Base-by-base conservation (phyloP, 139 green algal species). In the Tetraselmis striata region DNA sequence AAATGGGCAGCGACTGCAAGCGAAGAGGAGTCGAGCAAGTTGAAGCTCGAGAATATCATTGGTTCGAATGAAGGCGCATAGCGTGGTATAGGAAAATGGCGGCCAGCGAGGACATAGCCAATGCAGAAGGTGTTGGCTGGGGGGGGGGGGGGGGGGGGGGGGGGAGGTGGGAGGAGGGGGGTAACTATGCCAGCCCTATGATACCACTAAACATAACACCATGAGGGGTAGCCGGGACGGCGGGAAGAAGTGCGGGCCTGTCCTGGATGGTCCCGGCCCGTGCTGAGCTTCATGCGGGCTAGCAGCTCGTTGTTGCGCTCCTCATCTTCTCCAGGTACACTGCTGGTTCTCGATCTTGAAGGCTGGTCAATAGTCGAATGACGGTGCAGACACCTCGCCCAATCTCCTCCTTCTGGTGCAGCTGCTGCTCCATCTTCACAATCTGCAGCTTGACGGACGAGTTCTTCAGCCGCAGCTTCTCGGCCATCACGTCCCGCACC, bases 331-430 rank as follows among this genome's bases (percentile, higher is more conserved):
- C 90, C 87, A 96, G 85, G 84, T 94, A 94, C 76, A 95, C 86
- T 96, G 93, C 87, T 96, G 91, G 86, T 96, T 95, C 82, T 98
- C 92, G 76, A 98, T 98, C 85, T 96, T 96, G 2, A 97, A n/a
- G n/a, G 89, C 87, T 96, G 92, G 81, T 98, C 94, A 85, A 98
- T n/a, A 97, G 88, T 98, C 94, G 0, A n/a, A 97, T 90, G 26
- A 89, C 83, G n/a, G 77, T 93, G 88, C 75, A 97, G 86, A n/a
- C 30, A 94, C 90, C 82, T 96, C 93, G 2, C 94, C 92, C 89
- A n/a, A 94, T 92, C 85, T 95, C 89, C 85, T 94, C 89, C 88
- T 96, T 95, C 81, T 94, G 89, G 31, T 88, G 86, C 77, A 98
- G 87, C 87, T 92, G 85, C 26, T 85, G 78, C 85, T 94, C 89